Evolutionary conservation across 2,329 filamentous ascomycete species (phyloP).

Genomic region (Blastomyces parvus): DNA sequence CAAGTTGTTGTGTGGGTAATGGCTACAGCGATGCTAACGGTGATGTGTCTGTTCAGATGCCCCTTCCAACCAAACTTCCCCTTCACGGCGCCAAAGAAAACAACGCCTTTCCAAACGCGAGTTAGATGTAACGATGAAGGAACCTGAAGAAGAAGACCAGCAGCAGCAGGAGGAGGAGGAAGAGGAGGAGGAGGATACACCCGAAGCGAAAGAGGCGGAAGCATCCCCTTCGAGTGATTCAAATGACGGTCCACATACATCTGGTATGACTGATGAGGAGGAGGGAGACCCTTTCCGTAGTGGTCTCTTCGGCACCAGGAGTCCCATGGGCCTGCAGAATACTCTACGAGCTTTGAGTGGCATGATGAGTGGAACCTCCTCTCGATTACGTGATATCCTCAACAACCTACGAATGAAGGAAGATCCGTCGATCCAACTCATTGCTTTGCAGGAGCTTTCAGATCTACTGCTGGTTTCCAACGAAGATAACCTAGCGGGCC

Average conservation of each 20-base stretch:
- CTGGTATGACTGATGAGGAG: constrained; percentile 41
- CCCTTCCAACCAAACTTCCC: constrained; percentile 26
- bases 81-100: constrained; percentile 44
- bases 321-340: constrained; percentile 59
- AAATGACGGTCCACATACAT: constrained; percentile 43
- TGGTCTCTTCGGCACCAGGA: constrained; percentile 55
- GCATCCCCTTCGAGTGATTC: constrained; percentile 54
- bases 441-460: constrained; percentile 85
- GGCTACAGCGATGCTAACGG: constrained; percentile 6
- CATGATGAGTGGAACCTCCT: constrained; percentile 79
- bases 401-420: constrained; percentile 70
- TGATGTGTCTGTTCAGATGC: constrained; percentile 22
- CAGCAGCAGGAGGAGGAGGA: constrained; percentile 34
- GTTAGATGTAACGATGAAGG: constrained; percentile 62
- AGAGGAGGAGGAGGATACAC: no score
- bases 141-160: constrained; percentile 56
- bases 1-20: not conserved
- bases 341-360: constrained; percentile 80
- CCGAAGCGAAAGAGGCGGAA: constrained; percentile 37
- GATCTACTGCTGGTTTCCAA: constrained; percentile 90
- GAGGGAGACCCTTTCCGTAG: constrained; percentile 53
- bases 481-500: constrained; percentile 89
- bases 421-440: constrained; percentile 76
- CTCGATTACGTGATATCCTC: constrained; percentile 68
- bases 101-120: constrained; percentile 45